A percentile compares a stretch with the other conserved stretches of the same genome.
These are phyloP conservation scores for Kokia cookei DNA, from an alignment of 441 rosid genomes.

Conservation along the genomic window DNA sequence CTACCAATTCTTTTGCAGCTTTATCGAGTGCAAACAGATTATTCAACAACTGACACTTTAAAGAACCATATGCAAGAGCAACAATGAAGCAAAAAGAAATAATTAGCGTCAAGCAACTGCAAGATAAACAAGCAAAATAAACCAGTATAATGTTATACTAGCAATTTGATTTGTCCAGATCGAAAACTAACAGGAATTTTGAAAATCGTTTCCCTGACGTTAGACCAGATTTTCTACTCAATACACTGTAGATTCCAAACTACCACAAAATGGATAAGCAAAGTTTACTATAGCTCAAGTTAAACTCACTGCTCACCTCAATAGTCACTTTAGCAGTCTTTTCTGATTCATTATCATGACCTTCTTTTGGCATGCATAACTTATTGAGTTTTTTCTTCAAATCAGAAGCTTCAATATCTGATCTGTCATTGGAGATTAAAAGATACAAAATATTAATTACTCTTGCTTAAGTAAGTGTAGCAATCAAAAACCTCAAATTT, in stretches of 20 bases:
- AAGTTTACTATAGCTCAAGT: neutral
- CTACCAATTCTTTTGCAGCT: neutral
- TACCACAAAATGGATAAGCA: neutral
- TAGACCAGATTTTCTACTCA: neutral
- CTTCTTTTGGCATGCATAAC: constrained; percentile 38
- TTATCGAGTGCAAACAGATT: neutral
- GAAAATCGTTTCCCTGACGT: neutral
- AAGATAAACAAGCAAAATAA: neutral
- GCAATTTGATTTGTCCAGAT: neutral
- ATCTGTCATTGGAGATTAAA: constrained; percentile 48
- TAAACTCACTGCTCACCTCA: constrained; percentile 68
- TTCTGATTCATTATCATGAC: constrained; percentile 36
- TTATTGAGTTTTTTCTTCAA: constrained; percentile 69
- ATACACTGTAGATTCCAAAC: neutral
- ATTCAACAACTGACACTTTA: neutral
- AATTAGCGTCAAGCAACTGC: neutral
- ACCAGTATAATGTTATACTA: neutral
- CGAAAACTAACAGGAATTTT: neutral
- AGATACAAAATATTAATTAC: constrained; percentile 6
- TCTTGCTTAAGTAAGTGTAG: neutral
- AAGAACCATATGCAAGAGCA: neutral
- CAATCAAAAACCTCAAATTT: neutral
- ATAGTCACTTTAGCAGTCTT: constrained; percentile 42
- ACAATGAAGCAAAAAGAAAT: neutral
- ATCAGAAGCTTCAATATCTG: constrained; percentile 71